These are phyloP conservation scores for Verticillium isaacii DNA, from an alignment of 2,329 filamentous ascomycete species.

Conservation along the genomic window DNA sequence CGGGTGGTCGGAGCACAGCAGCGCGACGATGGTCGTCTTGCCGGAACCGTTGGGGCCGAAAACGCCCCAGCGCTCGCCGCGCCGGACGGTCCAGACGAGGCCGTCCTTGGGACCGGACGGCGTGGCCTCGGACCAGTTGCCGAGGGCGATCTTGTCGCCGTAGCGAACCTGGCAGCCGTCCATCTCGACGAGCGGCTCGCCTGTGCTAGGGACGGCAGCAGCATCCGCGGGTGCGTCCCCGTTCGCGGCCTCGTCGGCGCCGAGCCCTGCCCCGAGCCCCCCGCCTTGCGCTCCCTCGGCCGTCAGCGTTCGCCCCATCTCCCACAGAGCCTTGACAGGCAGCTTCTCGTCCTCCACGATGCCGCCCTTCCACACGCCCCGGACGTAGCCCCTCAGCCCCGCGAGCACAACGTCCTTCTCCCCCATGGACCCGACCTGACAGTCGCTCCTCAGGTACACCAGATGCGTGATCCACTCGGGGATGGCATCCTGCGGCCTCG, in stretches of 20 bases:
- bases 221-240: conserved; percentile 6
- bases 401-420: conserved; percentile 57
- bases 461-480: conserved; percentile 90
- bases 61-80: conserved; percentile 84
- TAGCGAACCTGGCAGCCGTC: conserved; percentile 78
- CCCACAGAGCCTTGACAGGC: conserved; percentile 41
- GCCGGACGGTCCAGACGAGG: conserved; percentile 75
- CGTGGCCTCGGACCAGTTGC: conserved; percentile 67
- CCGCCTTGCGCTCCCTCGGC: conserved; percentile 30
- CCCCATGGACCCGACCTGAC: conserved; percentile 62
- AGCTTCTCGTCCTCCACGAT: conserved; percentile 41
- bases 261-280: conserved; percentile 21
- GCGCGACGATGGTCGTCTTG: conserved; percentile 88
- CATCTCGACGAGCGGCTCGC: conserved; percentile 82
- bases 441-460: conserved; percentile 64
- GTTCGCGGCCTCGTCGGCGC: conserved; percentile 5
- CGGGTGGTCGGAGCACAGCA: conserved; percentile 93
- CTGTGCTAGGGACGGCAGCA: conserved; percentile 18
- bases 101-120: conserved; percentile 52
- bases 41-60: conserved; percentile 94
- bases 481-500: conserved; percentile 80
- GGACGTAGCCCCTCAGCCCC: conserved; percentile 43
- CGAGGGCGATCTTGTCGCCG: conserved; percentile 69
- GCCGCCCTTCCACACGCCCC: conserved; percentile 38
- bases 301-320: conserved; percentile 45